Conservation (phyloP, 2,329 filamentous ascomycete species). For the Diaporthe helianthi region DNA sequence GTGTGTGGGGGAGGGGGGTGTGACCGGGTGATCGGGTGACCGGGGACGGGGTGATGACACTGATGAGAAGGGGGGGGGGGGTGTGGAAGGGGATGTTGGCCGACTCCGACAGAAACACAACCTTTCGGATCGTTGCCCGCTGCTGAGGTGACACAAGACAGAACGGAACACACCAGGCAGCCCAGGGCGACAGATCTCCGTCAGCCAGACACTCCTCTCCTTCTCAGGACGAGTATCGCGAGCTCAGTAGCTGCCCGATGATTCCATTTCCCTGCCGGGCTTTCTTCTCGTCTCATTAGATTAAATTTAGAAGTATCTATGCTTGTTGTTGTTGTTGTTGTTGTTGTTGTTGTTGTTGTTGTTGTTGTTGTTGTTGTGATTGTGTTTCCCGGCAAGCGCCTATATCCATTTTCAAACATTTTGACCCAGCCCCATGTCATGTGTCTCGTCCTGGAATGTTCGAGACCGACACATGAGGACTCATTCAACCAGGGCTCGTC, state of each 20-base stretch:
- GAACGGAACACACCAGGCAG: not conserved
- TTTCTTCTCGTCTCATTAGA: conserved; percentile 7
- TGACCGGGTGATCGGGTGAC: too few species aligned
- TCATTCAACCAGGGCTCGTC: not conserved
- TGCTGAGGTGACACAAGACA: conserved; percentile 12
- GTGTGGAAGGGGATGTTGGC: not conserved
- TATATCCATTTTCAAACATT: not conserved
- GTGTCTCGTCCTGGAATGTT: not conserved
- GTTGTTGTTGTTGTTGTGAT: conserved; percentile 2
- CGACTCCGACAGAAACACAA: conserved; percentile 13
- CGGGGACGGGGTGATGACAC: too few species aligned
- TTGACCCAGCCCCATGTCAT: not conserved
- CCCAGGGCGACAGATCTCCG: conserved; percentile 29
- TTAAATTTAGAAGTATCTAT: conserved; percentile 12
- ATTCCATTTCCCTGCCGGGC: not conserved
- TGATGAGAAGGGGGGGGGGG: too few species aligned
- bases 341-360: not conserved
- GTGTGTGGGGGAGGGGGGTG: too few species aligned
- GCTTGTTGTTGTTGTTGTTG: conserved; percentile 1
- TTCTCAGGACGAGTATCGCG: not conserved
- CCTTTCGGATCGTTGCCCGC: conserved; percentile 15
- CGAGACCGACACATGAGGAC: not conserved
- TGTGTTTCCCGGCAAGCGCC: not conserved
- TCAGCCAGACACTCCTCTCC: conserved; percentile 13
- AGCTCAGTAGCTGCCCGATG: not conserved